Conservation (phyloP, 129 eudicot species). For the Kitagawia praeruptora region DNA sequence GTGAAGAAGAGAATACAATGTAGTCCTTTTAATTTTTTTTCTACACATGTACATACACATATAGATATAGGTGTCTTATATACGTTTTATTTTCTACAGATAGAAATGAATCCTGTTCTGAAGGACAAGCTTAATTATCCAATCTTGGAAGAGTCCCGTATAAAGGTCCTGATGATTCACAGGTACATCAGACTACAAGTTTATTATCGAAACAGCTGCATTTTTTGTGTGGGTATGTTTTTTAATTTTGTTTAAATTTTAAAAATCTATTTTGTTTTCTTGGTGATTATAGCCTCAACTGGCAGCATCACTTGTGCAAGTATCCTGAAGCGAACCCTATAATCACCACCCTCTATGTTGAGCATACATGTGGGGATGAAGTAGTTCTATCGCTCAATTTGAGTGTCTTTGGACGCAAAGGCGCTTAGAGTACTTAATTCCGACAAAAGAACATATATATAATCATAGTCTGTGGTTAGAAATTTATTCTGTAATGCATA, state of each 20-base stretch:
- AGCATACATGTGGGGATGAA: conserved; percentile 48
- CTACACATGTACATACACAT: too few species aligned
- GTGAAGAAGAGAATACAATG: too few species aligned
- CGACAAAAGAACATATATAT: too few species aligned
- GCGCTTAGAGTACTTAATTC: too few species aligned
- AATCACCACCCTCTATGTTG: conserved; percentile 46
- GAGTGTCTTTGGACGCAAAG: too few species aligned
- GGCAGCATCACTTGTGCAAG: conserved; percentile 62
- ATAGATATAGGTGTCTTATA: too few species aligned
- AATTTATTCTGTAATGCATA: too few species aligned
- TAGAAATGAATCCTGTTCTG: conserved; percentile 44
- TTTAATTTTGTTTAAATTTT: background rate
- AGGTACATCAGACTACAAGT: conserved; percentile 29
- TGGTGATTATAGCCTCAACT: conserved; percentile 39
- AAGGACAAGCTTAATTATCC: conserved; percentile 57
- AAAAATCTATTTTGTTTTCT: background rate
- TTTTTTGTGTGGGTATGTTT: background rate
- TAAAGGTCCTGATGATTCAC: conserved; percentile 50
- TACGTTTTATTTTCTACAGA: too few species aligned
- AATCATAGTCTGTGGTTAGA: too few species aligned
- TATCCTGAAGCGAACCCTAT: conserved; percentile 48
- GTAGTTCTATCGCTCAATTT: conserved; percentile 30
- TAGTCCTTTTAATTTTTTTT: too few species aligned
- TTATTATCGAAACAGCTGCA: background rate
- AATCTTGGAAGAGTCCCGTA: conserved; percentile 32